Percentiles rank a stretch among this genome's conserved stretches.
phyloP scores from a whole-genome alignment of 106 monocot genomes.

The Platanthera zijinensis region DNA sequence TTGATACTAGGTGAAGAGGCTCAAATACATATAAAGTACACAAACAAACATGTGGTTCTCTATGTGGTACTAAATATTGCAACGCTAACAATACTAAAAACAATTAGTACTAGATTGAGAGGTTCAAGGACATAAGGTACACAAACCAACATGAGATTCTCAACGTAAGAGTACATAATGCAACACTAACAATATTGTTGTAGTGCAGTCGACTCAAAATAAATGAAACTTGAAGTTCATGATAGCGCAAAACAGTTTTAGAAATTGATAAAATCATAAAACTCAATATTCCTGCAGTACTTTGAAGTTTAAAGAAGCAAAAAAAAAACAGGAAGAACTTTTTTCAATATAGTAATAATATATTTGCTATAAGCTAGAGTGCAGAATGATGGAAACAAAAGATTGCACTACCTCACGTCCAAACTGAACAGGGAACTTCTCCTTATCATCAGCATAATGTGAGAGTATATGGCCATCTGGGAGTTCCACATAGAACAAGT shows the following conservation, averaged over 20 bases:
- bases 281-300: not conserved
- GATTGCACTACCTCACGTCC: conserved; percentile 73
- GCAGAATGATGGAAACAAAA: not conserved
- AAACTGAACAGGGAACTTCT: conserved; percentile 84
- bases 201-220: not conserved
- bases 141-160: no score
- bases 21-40: no score
- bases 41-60: no score
- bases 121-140: no score
- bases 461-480: conserved; percentile 56
- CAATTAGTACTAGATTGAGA: no score
- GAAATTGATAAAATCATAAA: not conserved
- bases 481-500: conserved; percentile 79
- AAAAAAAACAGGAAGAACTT: not conserved
- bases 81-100: no score
- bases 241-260: not conserved
- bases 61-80: no score
- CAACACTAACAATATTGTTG: no score
- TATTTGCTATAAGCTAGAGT: not conserved
- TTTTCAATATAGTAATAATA: not conserved
- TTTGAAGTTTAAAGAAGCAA: not conserved
- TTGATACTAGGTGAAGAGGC: no score
- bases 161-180: no score
- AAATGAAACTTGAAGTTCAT: not conserved
- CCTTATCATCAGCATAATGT: conserved; percentile 48